Conservation (phyloP, 805 yeast genomes). For the Metschnikowia kunwiensis region DNA sequence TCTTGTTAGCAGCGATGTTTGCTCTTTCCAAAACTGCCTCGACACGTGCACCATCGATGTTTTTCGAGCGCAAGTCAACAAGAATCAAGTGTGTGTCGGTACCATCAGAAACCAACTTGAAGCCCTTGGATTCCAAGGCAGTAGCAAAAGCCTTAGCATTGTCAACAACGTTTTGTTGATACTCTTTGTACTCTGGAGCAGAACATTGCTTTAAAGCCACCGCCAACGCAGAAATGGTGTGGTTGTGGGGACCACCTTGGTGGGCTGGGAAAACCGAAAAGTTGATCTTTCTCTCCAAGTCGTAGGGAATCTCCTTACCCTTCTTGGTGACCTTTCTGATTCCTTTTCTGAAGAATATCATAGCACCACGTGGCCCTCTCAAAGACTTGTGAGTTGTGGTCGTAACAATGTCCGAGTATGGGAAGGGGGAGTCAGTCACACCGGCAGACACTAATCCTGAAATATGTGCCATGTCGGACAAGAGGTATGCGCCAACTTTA, state of each 20-base stretch:
- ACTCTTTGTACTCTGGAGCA: constrained; percentile 81
- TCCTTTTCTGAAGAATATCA: constrained; percentile 96
- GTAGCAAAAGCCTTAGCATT: constrained; percentile 78
- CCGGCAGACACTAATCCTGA: constrained; percentile 95
- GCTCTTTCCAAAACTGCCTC: constrained; percentile 85
- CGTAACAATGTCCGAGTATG: constrained; percentile 91
- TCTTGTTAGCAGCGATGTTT: constrained; percentile 93
- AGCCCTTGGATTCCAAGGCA: constrained; percentile 62
- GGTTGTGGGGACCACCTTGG: constrained; percentile 99
- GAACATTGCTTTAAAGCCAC: constrained; percentile 91
- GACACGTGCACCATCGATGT: constrained; percentile 93
- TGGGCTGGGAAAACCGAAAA: constrained; percentile 99
- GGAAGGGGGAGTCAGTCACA: constrained; percentile 90
- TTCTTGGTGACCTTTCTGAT: constrained; percentile 76
- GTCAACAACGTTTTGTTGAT: constrained; percentile 77
- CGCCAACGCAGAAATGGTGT: constrained; percentile 93
- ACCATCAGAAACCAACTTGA: constrained; percentile 83
- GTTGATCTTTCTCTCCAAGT: constrained; percentile 87
- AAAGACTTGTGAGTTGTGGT: constrained; percentile 97
- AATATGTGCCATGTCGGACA: constrained; percentile 97
- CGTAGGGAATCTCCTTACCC: constrained; percentile 83
- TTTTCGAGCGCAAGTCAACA: constrained; percentile 72
- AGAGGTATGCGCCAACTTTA: constrained; percentile 86
- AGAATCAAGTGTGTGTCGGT: constrained; percentile 93
- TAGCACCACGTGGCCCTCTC: constrained; percentile 99